Evolutionary conservation across 306 rosid species (phyloP), one percentile per base, ranked within the genome.

Genomic region (Cyamopsis tetragonoloba): DNA sequence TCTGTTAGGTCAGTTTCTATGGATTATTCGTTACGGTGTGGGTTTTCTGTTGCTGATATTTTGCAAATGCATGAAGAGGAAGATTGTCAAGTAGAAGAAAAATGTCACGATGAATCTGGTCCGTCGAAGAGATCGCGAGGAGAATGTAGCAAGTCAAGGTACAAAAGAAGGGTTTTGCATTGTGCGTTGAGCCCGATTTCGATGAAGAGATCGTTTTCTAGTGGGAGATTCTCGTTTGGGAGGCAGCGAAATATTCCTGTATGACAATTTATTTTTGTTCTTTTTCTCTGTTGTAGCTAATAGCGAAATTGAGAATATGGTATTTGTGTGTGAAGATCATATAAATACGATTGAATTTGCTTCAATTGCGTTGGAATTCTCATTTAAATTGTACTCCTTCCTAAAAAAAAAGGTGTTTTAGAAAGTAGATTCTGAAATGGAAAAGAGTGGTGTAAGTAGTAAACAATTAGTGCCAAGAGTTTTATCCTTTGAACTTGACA

Each of bases 131-230:
- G 70, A 32, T 39, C 51, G 2, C 26, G 15, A 7, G 80, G 76
- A 49, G 89, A 78, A 68, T 80, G 48, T 37, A 64, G 74, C 46
- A 79, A 75, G 68, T 66, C 18, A 34, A 66, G 71, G 10, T 55
- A 68, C 18, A 79, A 58, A 55, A 88, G 82, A 73, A 80, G 66
- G 66, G 50, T 74, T 20, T 28, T 79, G 81, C 85, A 79, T 32
- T 77, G 77, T 70, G 88, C 79, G 20, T 20, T 66, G 82, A 77
- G 78, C 56, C 88, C 95, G 48, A 75, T 75, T 72, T 75, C 83
- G 56, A 84, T 86, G 90, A 91, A 88, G 86, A 84, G 96, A 66
- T 86, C 92, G 0, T 78, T 88, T 74, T 84, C 92, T 7, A 77
- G 89, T 60, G 91, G 89, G 15, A 81, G 87, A 66, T 75, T 84